Conservation (phyloP, 2,329 filamentous ascomycete genomes). For the Talaromyces rugulosus region DNA sequence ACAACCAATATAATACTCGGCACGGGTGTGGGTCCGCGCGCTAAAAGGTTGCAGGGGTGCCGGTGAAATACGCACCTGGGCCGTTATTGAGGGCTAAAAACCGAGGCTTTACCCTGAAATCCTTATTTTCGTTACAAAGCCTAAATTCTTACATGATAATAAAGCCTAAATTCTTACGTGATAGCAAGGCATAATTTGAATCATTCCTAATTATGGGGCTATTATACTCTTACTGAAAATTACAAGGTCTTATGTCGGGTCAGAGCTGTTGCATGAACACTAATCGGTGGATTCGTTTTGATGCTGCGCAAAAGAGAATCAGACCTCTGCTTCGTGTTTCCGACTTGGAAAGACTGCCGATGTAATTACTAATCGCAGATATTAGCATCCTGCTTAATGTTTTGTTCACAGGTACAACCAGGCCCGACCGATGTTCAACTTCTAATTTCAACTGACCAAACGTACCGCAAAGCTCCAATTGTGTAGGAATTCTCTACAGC, state of each 20-base stretch:
- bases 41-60: no score
- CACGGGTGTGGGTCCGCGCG: no score
- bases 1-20: not conserved
- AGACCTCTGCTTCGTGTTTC: not conserved
- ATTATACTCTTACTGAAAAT: not conserved
- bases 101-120: not conserved
- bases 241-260: not conserved
- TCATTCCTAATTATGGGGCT: not conserved
- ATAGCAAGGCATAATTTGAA: not conserved
- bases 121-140: not conserved
- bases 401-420: not conserved
- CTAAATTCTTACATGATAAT: not conserved
- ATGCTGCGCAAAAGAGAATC: constrained; percentile 1
- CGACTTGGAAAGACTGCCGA: not conserved
- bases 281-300: not conserved
- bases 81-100: no score
- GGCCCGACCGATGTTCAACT: not conserved
- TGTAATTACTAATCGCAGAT: constrained; percentile 4
- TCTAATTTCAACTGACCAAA: constrained; percentile 1
- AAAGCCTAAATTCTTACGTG: not conserved
- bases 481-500: constrained; percentile 1
- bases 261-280: not conserved
- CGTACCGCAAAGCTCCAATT: not conserved
- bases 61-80: no score
- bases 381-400: not conserved